A percentile compares a stretch with the other conserved stretches of the same genome.
These are phyloP conservation scores for Lithohypha guttulata DNA, from an alignment of 2,329 filamentous ascomycete genomes.

Conservation along the genomic window DNA sequence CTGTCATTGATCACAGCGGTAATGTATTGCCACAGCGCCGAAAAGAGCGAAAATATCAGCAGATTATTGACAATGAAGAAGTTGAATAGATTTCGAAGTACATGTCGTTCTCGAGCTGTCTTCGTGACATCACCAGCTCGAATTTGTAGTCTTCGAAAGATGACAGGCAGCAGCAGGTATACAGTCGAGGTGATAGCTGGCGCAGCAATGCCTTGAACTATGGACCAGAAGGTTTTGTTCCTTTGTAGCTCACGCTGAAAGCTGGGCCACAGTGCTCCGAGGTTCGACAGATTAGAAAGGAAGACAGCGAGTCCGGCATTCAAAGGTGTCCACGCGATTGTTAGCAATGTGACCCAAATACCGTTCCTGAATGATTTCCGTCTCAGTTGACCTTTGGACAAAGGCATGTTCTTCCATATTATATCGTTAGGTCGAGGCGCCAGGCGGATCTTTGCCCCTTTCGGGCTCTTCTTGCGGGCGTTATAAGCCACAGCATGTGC, in stretches of 20 bases:
- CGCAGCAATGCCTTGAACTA: conserved; percentile 83
- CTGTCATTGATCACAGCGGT: conserved; percentile 52
- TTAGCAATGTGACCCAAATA: conserved; percentile 72
- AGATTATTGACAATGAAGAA: conserved; percentile 99
- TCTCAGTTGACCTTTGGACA: conserved; percentile 56
- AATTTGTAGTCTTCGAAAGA: conserved; percentile 79
- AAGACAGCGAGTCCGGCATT: conserved; percentile 95
- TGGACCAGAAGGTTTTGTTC: conserved; percentile 63
- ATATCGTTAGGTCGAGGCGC: conserved; percentile 83
- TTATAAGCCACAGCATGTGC: conserved; percentile 80
- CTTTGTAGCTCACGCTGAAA: conserved; percentile 57
- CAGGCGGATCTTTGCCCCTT: conserved; percentile 64
- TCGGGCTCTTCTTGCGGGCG: conserved; percentile 67
- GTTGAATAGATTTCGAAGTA: conserved; percentile 77
- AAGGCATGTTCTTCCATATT: conserved; percentile 86
- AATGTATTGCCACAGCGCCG: conserved; percentile 65
- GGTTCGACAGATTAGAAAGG: conserved; percentile 70
- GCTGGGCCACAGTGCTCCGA: conserved; percentile 66
- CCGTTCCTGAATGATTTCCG: conserved; percentile 70
- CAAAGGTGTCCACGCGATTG: conserved; percentile 75
- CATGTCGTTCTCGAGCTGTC: conserved; percentile 81
- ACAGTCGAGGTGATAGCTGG: conserved; percentile 79
- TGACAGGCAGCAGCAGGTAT: conserved; percentile 77
- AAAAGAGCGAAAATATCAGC: conserved; percentile 86
- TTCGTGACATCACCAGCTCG: conserved; percentile 83